Conservation (phyloP, 768 basidiomycete genomes). For the Cystoderma amianthinum region DNA sequence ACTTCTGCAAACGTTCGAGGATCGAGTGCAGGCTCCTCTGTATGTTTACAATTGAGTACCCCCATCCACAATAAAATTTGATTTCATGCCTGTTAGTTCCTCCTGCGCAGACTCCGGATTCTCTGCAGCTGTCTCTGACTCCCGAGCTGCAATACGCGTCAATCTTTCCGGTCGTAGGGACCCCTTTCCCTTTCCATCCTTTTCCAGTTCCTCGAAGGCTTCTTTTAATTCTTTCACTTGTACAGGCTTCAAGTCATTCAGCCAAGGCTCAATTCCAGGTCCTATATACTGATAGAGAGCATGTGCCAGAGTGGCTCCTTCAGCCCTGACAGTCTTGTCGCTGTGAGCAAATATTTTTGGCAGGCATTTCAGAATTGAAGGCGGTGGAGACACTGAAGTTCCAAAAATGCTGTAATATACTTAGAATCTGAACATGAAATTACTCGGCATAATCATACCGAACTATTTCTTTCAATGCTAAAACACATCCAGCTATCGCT, state of each 20-base stretch:
- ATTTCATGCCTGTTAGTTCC: slow-evolving; percentile 43
- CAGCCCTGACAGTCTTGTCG: slow-evolving; percentile 92
- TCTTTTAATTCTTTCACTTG: slow-evolving; percentile 96
- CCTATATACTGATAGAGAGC: slow-evolving; percentile 85
- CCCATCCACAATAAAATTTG: too few species aligned
- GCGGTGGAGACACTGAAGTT: slow-evolving; percentile 59
- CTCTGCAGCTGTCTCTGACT: slow-evolving; percentile 43
- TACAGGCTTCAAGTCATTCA: slow-evolving; percentile 90
- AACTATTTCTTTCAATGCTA: slow-evolving; percentile 76
- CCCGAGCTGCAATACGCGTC: slow-evolving; percentile 72
- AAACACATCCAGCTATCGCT: slow-evolving; percentile 72
- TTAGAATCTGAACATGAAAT: too few species aligned
- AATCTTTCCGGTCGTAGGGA: slow-evolving; percentile 70
- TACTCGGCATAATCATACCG: too few species aligned
- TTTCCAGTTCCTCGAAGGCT: slow-evolving; percentile 77
- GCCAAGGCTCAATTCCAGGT: slow-evolving; percentile 72
- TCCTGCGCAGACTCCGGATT: slow-evolving; percentile 29
- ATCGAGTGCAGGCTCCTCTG: slow-evolving; percentile 57
- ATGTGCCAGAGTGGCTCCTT: slow-evolving; percentile 75
- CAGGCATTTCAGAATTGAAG: slow-evolving; percentile 77
- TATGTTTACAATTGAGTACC: too few species aligned
- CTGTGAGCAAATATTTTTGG: slow-evolving; percentile 93
- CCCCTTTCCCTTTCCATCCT: slow-evolving; percentile 81
- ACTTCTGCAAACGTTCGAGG: slow-evolving; percentile 77
- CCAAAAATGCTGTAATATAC: slow-evolving; percentile 70